These are phyloP conservation scores for Drosera spatulata DNA, from an alignment of 179 eudicot species.

Conservation along the genomic window DNA sequence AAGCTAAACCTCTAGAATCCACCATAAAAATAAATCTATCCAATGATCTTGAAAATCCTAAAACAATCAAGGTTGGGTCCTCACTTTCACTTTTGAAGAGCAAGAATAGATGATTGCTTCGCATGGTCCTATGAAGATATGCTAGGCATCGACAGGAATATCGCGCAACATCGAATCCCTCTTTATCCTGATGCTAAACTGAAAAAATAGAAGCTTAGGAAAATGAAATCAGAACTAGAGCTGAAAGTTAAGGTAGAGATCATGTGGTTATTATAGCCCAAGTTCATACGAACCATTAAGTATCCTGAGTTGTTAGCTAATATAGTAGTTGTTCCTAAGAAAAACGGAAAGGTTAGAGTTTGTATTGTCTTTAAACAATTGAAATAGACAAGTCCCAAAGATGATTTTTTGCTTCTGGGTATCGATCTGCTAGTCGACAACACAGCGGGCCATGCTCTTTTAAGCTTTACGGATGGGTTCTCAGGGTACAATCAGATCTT, in stretches of 20 bases:
- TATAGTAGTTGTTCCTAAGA: neutral
- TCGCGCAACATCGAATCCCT: too few species aligned
- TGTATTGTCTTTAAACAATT: neutral
- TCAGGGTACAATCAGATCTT: too few species aligned
- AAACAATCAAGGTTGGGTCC: neutral
- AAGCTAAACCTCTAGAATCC: too few species aligned
- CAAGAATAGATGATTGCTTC: neutral
- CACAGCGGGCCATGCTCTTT: too few species aligned
- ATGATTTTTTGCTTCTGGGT: neutral
- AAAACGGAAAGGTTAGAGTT: too few species aligned
- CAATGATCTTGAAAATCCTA: neutral
- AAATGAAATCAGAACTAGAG: neutral
- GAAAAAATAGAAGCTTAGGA: neutral
- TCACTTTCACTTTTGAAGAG: neutral
- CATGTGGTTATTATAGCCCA: neutral
- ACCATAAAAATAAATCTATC: neutral
- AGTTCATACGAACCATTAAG: neutral
- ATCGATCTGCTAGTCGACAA: neutral
- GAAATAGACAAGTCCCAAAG: neutral
- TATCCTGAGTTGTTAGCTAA: slow-evolving; percentile 1
- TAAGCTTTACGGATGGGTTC: slow-evolving; percentile 1
- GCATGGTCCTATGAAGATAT: neutral
- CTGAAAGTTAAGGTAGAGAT: neutral
- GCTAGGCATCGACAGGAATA: neutral
- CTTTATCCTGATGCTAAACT: too few species aligned